These are phyloP conservation scores for Fonsecaea pugnacius DNA, from an alignment of 2,329 filamentous ascomycete genomes.

Conservation along the genomic window DNA sequence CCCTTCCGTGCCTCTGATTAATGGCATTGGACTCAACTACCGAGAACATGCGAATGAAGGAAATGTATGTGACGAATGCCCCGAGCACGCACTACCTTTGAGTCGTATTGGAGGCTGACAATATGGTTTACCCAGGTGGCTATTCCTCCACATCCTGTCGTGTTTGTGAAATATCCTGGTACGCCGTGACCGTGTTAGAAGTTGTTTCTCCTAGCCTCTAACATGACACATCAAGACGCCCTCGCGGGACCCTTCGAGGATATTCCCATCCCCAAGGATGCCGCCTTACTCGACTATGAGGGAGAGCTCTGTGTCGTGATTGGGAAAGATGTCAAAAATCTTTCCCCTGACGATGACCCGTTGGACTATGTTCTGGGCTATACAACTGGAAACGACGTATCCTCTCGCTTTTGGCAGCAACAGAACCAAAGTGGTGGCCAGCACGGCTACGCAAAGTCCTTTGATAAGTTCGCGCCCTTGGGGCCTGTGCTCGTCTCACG, in stretches of 20 bases:
- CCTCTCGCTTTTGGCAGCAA: conserved; percentile 71
- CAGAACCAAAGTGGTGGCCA: conserved; percentile 65
- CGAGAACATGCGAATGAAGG: conserved; percentile 27
- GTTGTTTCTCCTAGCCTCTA: not conserved
- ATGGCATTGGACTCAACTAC: conserved; percentile 32
- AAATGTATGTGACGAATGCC: conserved; percentile 17
- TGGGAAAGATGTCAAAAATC: conserved; percentile 47
- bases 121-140: not conserved
- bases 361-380: conserved; percentile 77
- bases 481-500: conserved; percentile 71
- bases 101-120: not conserved
- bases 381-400: conserved; percentile 77
- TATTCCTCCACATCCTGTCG: conserved; percentile 1
- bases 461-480: conserved; percentile 76
- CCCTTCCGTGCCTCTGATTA: conserved; percentile 18
- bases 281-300: conserved; percentile 48
- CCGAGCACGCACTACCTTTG: not conserved
- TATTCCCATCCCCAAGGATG: conserved; percentile 46
- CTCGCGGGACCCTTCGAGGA: conserved; percentile 34
- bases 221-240: not conserved
- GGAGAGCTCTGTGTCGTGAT: conserved; percentile 47
- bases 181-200: not conserved
- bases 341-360: conserved; percentile 55
- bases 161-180: conserved; percentile 12
- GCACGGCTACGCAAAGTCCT: conserved; percentile 74